Conservation (phyloP, 2,329 filamentous ascomycete species). For the Endoconidiophora laricicola region DNA sequence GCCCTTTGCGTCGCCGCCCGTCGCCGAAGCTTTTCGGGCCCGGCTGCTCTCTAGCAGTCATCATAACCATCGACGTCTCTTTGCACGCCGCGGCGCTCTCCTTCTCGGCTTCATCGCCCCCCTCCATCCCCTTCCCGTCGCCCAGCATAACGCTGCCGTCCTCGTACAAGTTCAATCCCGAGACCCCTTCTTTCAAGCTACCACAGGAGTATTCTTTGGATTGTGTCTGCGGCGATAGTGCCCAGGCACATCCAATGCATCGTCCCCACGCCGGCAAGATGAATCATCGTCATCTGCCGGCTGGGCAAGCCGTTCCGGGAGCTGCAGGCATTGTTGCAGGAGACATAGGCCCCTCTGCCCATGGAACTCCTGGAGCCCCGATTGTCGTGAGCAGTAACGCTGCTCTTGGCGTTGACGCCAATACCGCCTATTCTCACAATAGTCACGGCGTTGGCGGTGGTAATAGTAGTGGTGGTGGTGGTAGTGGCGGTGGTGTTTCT, state of each 20-base stretch:
- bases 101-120: neutral
- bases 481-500: conserved; percentile 22
- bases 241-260: conserved; percentile 14
- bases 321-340: conserved; percentile 14
- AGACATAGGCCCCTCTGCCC: conserved; percentile 11
- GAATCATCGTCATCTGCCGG: conserved; percentile 61
- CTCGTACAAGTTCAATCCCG: conserved; percentile 12
- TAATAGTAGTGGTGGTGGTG: conserved; percentile 20
- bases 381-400: conserved; percentile 7
- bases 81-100: too few species aligned
- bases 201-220: conserved; percentile 10
- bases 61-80: too few species aligned
- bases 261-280: conserved; percentile 55
- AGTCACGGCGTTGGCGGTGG: conserved; percentile 7
- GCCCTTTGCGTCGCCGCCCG: neutral
- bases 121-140: neutral
- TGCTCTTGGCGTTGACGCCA: conserved; percentile 1
- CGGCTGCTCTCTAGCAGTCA: too few species aligned
- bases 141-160: conserved; percentile 11
- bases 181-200: conserved; percentile 11
- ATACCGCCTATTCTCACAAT: conserved; percentile 19
- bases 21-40: neutral
- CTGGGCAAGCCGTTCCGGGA: conserved; percentile 48
- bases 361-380: conserved; percentile 14
- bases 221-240: conserved; percentile 13